These are phyloP conservation scores for Neofusicoccum laricinum DNA, from an alignment of 2,329 filamentous ascomycete genomes.

Conservation along the genomic window DNA sequence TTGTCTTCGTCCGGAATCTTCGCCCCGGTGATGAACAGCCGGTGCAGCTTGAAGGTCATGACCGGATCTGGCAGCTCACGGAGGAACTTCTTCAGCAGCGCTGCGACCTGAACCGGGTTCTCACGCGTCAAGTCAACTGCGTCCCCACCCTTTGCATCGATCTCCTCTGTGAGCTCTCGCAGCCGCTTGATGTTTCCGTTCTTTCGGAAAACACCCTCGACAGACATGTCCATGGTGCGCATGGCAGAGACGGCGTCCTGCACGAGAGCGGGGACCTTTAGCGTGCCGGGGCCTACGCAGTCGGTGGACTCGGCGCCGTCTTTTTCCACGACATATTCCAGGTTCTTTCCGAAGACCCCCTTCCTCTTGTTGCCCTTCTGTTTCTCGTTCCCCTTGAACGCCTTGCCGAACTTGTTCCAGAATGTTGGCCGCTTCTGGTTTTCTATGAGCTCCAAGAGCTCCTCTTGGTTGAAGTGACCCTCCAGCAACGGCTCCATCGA, in stretches of 20 bases:
- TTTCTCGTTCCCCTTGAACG: slow-evolving; percentile 64
- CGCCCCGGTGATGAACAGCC: slow-evolving; percentile 85
- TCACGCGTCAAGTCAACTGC: slow-evolving; percentile 83
- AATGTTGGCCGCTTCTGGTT: slow-evolving; percentile 82
- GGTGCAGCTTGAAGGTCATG: slow-evolving; percentile 91
- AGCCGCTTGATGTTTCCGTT: slow-evolving; percentile 97
- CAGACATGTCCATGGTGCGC: slow-evolving; percentile 98
- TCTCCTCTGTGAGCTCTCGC: slow-evolving; percentile 78
- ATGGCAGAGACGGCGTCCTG: slow-evolving; percentile 92
- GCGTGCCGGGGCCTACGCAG: slow-evolving; percentile 84
- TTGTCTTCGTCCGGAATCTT: slow-evolving; percentile 78
- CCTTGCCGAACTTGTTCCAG: slow-evolving; percentile 97
- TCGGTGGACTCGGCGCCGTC: slow-evolving; percentile 98
- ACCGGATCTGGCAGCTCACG: slow-evolving; percentile 92
- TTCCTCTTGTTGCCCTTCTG: slow-evolving; percentile 81
- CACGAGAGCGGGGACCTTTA: slow-evolving; percentile 90
- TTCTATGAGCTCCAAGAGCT: slow-evolving; percentile 88
- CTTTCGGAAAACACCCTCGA: slow-evolving; percentile 98
- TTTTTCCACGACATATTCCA: slow-evolving; percentile 86
- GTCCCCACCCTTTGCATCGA: slow-evolving; percentile 83
- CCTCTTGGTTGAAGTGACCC: slow-evolving; percentile 87
- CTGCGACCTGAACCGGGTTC: slow-evolving; percentile 89
- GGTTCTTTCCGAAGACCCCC: slow-evolving; percentile 84
- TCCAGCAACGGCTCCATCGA: slow-evolving; percentile 93
- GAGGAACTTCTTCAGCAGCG: slow-evolving; percentile 90